Evolutionary conservation across 352 stramenopile species (phyloP).

Genomic region (Globisporangium spinosum): DNA sequence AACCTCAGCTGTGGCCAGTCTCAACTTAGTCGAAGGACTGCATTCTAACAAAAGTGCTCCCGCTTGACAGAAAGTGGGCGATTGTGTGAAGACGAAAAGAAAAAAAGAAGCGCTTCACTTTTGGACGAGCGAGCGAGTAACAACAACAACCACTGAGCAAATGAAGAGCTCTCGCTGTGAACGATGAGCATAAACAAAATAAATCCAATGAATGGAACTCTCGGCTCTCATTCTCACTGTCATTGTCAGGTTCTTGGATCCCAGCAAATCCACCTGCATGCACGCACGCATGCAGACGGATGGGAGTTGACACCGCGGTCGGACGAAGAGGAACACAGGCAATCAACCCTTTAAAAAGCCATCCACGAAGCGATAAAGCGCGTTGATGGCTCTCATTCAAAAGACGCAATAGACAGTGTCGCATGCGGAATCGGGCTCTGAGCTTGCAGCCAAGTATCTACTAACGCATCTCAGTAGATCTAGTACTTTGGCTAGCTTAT

Average conservation of each 20-base stretch:
- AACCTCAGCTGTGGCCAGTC: background rate
- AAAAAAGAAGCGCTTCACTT: background rate
- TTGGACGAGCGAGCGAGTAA: background rate
- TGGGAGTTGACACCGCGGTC: background rate
- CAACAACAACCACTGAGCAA: background rate
- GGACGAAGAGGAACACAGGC: background rate
- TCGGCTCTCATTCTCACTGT: too few relatives aligned
- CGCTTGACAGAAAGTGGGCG: too few relatives aligned
- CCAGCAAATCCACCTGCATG: background rate
- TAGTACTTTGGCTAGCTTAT: background rate
- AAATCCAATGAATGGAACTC: background rate
- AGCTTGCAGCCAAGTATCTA: background rate
- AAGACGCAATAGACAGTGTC: background rate
- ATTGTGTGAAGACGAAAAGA: background rate
- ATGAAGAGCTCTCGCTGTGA: background rate
- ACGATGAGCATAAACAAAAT: background rate
- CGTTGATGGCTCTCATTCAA: background rate
- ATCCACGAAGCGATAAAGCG: background rate
- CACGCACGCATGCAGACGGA: background rate
- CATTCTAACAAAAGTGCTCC: too few relatives aligned
- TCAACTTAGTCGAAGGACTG: background rate
- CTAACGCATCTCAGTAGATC: background rate
- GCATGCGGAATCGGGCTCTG: background rate
- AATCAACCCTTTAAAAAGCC: background rate
- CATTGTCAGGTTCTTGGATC: background rate